A percentile compares a stretch with the other conserved stretches of the same genome.
Evolutionary conservation across 2,329 filamentous ascomycete genomes (phyloP).

Genomic region (Aspergillus sp.): DNA sequence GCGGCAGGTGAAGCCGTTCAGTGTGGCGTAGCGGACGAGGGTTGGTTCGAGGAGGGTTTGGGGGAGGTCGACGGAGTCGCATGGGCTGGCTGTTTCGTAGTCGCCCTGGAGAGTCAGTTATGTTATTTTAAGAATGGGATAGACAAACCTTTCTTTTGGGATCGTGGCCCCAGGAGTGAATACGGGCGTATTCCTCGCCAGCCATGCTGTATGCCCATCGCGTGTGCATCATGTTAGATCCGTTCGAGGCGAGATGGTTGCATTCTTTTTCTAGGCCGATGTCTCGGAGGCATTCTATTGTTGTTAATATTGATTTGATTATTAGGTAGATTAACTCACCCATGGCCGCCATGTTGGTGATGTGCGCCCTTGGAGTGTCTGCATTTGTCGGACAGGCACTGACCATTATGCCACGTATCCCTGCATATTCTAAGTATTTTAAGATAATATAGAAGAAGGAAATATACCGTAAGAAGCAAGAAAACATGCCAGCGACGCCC

Average conservation of each 20-base stretch:
- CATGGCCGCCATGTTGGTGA: conserved; percentile 55
- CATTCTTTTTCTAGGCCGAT: conserved; percentile 46
- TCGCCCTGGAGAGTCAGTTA: conserved; percentile 29
- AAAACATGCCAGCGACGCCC: conserved; percentile 52
- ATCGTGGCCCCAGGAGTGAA: conserved; percentile 50
- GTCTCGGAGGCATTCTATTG: conserved; percentile 48
- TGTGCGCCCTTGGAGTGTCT: conserved; percentile 56
- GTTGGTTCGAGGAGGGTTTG: conserved; percentile 48
- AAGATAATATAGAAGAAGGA: not conserved
- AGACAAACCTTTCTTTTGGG: conserved; percentile 36
- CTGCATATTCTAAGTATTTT: no score
- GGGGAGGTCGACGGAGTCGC: conserved; percentile 40
- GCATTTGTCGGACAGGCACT: conserved; percentile 47
- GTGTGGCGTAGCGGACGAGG: conserved; percentile 39
- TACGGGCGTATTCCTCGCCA: conserved; percentile 48
- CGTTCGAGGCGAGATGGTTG: conserved; percentile 30
- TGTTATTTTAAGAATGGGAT: not conserved
- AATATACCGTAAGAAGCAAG: conserved; percentile 43
- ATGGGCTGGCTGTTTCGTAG: conserved; percentile 41
- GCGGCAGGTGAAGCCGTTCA: conserved; percentile 38
- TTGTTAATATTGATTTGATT: no score
- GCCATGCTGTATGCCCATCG: conserved; percentile 52
- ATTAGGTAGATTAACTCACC: conserved; percentile 9
- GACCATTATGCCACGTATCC: conserved; percentile 51
- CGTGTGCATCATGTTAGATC: conserved; percentile 45